A percentile compares a stretch with the other conserved stretches of the same genome.
phyloP scores from a whole-genome alignment of 148 eudicot genomes.

The Cornus controversa region DNA sequence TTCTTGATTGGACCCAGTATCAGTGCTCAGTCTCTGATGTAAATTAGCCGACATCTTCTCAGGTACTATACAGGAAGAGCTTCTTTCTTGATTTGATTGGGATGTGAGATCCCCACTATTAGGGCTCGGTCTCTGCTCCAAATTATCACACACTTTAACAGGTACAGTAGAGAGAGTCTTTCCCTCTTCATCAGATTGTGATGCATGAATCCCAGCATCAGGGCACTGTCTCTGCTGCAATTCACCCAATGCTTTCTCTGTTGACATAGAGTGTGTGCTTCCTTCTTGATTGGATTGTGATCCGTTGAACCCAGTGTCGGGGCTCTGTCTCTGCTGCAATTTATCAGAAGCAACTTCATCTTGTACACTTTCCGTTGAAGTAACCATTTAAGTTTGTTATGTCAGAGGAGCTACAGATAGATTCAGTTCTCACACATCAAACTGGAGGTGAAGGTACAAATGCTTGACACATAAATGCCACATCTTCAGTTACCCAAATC shows the following conservation, averaged over 20 bases:
- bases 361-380: conserved; percentile 33
- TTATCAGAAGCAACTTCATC: conserved; percentile 33
- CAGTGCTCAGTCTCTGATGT: conserved; percentile 25
- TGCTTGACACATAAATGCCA: not conserved
- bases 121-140: conserved; percentile 27
- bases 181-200: conserved; percentile 38
- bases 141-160: conserved; percentile 41
- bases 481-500: conserved; percentile 9
- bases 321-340: conserved; percentile 31
- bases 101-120: conserved; percentile 31
- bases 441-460: conserved; percentile 1
- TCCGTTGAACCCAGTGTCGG: conserved; percentile 29
- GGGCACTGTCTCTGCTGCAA: conserved; percentile 21
- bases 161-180: conserved; percentile 22
- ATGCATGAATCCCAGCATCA: conserved; percentile 22
- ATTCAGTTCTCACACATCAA: conserved; percentile 7
- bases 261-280: conserved; percentile 23
- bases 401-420: conserved; percentile 5
- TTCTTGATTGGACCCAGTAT: conserved; percentile 34
- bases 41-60: conserved; percentile 33
- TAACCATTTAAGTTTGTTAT: conserved; percentile 34
- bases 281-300: conserved; percentile 32
- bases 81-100: conserved; percentile 35
- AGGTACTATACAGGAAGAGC: conserved; percentile 24
- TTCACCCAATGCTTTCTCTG: conserved; percentile 39